These are phyloP conservation scores for Tolypocladium amazonense DNA, from an alignment of 2,329 filamentous ascomycete species.

Conservation along the genomic window DNA sequence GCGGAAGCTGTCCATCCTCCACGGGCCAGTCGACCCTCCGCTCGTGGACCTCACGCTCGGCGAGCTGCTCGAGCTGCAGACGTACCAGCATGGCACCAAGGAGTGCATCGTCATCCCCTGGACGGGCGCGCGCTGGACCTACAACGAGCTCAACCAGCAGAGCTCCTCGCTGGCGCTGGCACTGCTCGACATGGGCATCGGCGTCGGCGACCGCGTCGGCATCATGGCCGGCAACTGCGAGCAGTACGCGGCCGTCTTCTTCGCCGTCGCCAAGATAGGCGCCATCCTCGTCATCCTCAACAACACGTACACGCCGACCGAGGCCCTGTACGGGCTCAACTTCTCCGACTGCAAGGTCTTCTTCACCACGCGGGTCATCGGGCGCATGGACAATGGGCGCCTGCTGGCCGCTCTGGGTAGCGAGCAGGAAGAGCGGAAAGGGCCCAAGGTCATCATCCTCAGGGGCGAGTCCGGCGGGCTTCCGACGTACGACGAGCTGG, in stretches of 20 bases:
- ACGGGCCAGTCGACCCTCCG: slow-evolving; percentile 58
- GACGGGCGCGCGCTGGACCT: slow-evolving; percentile 66
- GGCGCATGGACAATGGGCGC: slow-evolving; percentile 49
- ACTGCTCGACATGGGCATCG: slow-evolving; percentile 54
- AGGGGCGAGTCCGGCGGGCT: slow-evolving; percentile 43
- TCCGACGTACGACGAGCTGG: slow-evolving; percentile 47
- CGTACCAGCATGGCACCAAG: slow-evolving; percentile 49
- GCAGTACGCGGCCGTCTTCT: slow-evolving; percentile 71
- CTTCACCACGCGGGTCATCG: slow-evolving; percentile 62
- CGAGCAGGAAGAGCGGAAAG: slow-evolving; percentile 16
- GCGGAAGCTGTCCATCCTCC: slow-evolving; percentile 46
- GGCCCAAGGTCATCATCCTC: slow-evolving; percentile 49
- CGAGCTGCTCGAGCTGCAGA: slow-evolving; percentile 62
- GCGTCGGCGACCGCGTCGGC: slow-evolving; percentile 58
- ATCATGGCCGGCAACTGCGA: slow-evolving; percentile 73
- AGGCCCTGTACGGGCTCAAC: slow-evolving; percentile 59
- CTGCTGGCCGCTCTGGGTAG: slow-evolving; percentile 44
- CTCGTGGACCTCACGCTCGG: slow-evolving; percentile 63
- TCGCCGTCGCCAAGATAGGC: slow-evolving; percentile 57
- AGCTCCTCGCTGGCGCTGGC: slow-evolving; percentile 53
- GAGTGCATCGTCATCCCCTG: slow-evolving; percentile 67
- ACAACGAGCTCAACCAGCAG: slow-evolving; percentile 52
- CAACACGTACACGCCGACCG: slow-evolving; percentile 68
- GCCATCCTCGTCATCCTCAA: slow-evolving; percentile 68
- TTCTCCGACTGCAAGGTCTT: slow-evolving; percentile 64